Percentiles rank a stretch among this genome's conserved stretches.
These are phyloP conservation scores for Saturnispora bothae DNA, from an alignment of 805 yeast species.

Conservation along the genomic window DNA sequence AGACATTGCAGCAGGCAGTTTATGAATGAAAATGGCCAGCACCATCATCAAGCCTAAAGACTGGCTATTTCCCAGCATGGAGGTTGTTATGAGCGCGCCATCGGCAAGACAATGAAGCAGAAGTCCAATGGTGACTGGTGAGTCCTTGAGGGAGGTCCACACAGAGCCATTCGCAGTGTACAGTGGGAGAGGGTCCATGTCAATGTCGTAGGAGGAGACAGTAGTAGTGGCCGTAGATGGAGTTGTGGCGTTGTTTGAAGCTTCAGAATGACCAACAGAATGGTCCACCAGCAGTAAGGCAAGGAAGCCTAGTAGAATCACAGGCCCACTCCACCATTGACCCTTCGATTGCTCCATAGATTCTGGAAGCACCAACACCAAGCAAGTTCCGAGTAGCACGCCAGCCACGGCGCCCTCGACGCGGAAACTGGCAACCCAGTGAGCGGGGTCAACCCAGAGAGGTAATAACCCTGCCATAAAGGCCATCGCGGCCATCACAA, in stretches of 20 bases:
- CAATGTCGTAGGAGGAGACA: too few species aligned
- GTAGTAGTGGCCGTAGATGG: too few species aligned
- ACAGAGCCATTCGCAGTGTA: too few species aligned
- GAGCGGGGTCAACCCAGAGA: not conserved
- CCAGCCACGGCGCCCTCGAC: constrained; percentile 8
- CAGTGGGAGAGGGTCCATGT: too few species aligned
- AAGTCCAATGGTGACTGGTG: constrained; percentile 56
- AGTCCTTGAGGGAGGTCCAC: too few species aligned
- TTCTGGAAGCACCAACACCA: constrained; percentile 11
- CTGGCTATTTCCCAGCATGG: constrained; percentile 18
- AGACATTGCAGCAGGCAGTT: constrained; percentile 67
- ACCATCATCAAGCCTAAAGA: constrained; percentile 33
- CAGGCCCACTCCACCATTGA: constrained; percentile 5
- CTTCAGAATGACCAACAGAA: too few species aligned
- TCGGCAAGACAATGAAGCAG: constrained; percentile 60
- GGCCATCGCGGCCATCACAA: constrained; percentile 7
- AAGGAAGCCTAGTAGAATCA: constrained; percentile 11
- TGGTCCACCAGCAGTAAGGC: constrained; percentile 8
- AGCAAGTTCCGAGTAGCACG: constrained; percentile 10
- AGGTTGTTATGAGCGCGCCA: constrained; percentile 62
- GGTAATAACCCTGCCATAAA: constrained; percentile 11
- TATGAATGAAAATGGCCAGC: constrained; percentile 56
- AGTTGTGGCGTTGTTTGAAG: too few species aligned
- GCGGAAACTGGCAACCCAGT: not conserved
- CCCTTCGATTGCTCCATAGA: constrained; percentile 3